Evolutionary conservation across 2,329 filamentous ascomycete species (phyloP).

Genomic region (Diaporthe batatas): DNA sequence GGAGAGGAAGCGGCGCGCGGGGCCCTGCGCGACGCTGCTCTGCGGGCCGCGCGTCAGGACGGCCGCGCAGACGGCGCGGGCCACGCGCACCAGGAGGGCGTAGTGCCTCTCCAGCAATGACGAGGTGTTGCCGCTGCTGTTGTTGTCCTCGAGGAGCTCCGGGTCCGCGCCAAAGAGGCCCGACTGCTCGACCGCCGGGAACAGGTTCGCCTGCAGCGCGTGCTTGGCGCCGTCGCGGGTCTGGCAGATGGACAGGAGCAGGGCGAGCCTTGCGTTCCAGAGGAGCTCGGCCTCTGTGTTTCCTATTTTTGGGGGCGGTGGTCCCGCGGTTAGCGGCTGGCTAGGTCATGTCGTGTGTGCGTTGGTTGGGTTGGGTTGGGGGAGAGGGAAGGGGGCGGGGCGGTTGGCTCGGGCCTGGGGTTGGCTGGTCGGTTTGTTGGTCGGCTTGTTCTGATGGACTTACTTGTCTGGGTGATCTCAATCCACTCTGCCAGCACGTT

Average conservation of each 20-base stretch:
- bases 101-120: constrained; percentile 80
- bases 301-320: constrained; percentile 47
- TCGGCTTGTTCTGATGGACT: constrained; percentile 43
- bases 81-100: constrained; percentile 81
- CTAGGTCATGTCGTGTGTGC: background rate
- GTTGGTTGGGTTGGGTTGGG: background rate
- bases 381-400: too few relatives aligned
- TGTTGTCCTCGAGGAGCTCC: constrained; percentile 87
- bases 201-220: constrained; percentile 90
- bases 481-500: constrained; percentile 80
- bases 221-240: constrained; percentile 86
- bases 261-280: constrained; percentile 79
- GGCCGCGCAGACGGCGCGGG: constrained; percentile 85
- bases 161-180: constrained; percentile 92
- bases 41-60: constrained; percentile 85
- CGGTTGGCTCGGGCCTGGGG: background rate
- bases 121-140: too few relatives aligned
- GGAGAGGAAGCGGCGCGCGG: constrained; percentile 76
- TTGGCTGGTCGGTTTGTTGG: background rate
- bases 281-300: constrained; percentile 63
- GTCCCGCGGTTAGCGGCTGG: background rate
- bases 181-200: constrained; percentile 83
- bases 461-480: constrained; percentile 69
- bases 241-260: constrained; percentile 87
- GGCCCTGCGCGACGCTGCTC: constrained; percentile 85